Conservation (phyloP, 1,284 basidiomycete genomes). For the Ceratobasidium theobromae region DNA sequence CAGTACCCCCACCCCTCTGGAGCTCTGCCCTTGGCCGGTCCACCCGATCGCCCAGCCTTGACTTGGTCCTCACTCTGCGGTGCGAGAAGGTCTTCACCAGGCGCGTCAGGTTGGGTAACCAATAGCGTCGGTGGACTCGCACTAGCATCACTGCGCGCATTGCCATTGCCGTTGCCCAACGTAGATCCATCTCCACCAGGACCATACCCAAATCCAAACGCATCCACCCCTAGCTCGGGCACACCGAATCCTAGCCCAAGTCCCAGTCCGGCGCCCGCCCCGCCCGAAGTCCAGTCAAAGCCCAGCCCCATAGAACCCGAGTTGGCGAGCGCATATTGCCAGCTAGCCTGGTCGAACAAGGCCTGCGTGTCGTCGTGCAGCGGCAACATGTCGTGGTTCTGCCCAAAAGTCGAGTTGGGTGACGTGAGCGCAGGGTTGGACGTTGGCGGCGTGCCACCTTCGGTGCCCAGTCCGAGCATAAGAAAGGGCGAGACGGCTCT, state of each 20-base stretch:
- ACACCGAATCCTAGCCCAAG: constrained; percentile 3
- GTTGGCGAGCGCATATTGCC: constrained; percentile 22
- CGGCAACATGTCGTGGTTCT: background rate
- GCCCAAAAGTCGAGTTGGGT: background rate
- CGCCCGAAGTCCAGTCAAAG: background rate
- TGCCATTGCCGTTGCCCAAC: background rate
- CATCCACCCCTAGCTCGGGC: background rate
- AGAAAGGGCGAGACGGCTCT: constrained; percentile 4
- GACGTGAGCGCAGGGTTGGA: background rate
- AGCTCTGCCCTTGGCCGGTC: background rate
- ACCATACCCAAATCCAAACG: constrained; percentile 5
- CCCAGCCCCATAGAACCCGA: constrained; percentile 1
- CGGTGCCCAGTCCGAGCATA: constrained; percentile 1
- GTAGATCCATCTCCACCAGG: background rate
- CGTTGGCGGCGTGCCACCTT: background rate
- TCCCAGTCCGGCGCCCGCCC: background rate
- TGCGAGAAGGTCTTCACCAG: constrained; percentile 3
- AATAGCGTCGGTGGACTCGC: background rate
- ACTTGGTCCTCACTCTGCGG: background rate
- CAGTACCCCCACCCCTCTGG: constrained; percentile 22
- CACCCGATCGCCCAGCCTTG: background rate
- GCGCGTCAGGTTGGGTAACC: background rate
- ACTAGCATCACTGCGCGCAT: background rate
- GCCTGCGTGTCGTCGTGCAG: constrained; percentile 20
- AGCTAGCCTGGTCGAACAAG: constrained; percentile 13